These are phyloP conservation scores for Paramecium biaurelia DNA, from an alignment of 73 alveolate species.

Conservation along the genomic window DNA sequence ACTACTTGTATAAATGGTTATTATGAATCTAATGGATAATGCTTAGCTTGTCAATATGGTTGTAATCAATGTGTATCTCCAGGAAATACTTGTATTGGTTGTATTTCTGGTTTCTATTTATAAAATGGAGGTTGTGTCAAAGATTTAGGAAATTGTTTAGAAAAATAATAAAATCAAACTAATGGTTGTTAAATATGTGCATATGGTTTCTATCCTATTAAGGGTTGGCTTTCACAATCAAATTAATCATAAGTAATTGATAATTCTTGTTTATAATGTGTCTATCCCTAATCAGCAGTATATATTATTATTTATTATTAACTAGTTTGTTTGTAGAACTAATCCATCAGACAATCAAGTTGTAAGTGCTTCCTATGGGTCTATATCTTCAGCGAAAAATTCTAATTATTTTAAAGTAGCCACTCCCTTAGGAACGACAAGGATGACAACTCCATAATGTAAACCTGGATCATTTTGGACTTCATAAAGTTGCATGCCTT, in stretches of 20 bases:
- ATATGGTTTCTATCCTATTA: neutral
- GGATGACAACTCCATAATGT: neutral
- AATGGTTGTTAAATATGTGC: neutral
- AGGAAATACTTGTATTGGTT: neutral
- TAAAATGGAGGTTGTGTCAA: slow-evolving; percentile 45
- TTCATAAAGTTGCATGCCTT: neutral
- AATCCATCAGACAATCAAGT: neutral
- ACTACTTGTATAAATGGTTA: neutral
- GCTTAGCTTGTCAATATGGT: neutral
- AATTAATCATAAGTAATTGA: neutral
- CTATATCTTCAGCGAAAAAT: neutral
- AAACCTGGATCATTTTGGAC: slow-evolving; percentile 3
- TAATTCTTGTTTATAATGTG: neutral
- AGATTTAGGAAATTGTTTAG: neutral
- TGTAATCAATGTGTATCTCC: neutral
- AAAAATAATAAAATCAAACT: neutral
- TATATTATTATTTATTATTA: neutral
- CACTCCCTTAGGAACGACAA: neutral
- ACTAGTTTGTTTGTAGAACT: neutral
- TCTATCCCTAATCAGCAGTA: neutral
- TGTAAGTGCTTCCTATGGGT: neutral
- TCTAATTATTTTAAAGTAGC: neutral
- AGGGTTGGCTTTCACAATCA: neutral
- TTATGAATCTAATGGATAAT: neutral
- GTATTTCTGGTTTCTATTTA: neutral